phyloP scores from a whole-genome alignment of 306 rosid genomes.

The Trifolium fragiferum region DNA sequence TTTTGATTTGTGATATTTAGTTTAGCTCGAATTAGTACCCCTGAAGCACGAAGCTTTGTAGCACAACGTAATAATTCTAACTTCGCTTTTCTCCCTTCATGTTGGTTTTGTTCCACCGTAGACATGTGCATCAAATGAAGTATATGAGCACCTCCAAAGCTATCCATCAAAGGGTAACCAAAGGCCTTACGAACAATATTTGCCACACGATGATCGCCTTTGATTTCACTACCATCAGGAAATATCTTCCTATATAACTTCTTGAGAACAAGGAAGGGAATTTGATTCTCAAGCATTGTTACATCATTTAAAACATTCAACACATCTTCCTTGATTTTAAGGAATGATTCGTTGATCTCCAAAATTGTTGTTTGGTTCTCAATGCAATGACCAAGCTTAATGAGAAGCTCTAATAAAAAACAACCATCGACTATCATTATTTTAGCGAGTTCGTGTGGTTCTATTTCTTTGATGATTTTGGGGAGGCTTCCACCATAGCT shows the following conservation, averaged over 20 bases:
- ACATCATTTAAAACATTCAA: constrained; percentile 34
- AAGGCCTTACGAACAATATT: neutral
- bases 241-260: constrained; percentile 16
- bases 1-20: no score
- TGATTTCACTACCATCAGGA: neutral
- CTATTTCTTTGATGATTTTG: neutral
- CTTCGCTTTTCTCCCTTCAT: no score
- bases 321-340: neutral
- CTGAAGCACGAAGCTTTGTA: no score
- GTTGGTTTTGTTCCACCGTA: no score
- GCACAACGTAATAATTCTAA: no score
- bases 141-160: no score
- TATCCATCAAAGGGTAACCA: no score
- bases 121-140: no score
- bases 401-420: constrained; percentile 42
- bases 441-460: constrained; percentile 12
- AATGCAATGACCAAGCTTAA: neutral
- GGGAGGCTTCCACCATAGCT: constrained; percentile 31
- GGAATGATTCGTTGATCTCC: neutral
- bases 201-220: constrained; percentile 15
- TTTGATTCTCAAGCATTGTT: constrained; percentile 45
- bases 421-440: constrained; percentile 50
- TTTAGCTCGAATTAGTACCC: no score
- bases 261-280: constrained; percentile 45
- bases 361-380: neutral